Evolutionary conservation across 2,329 filamentous ascomycete species (phyloP).

Genomic region (Fusarium haematococcum): DNA sequence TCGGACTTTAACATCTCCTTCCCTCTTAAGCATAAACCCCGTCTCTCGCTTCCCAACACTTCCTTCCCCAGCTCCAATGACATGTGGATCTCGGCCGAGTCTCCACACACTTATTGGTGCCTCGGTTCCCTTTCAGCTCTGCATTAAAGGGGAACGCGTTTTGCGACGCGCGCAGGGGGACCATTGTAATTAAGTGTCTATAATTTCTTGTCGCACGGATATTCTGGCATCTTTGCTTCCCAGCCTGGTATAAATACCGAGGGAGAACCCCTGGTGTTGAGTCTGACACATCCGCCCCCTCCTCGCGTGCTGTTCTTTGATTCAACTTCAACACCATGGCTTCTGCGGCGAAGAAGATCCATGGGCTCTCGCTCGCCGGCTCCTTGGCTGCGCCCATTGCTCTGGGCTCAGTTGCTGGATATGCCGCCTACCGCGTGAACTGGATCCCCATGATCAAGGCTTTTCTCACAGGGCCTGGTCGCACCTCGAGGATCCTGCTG

Average conservation of each 20-base stretch:
- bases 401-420: constrained; percentile 59
- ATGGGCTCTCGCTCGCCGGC: constrained; percentile 48
- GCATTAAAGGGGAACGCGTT: constrained; percentile 13
- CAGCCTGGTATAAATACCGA: constrained; percentile 8
- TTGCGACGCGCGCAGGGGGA: constrained; percentile 9
- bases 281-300: background rate
- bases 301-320: constrained; percentile 3
- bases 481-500: constrained; percentile 64
- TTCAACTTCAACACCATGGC: constrained; percentile 43
- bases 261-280: background rate
- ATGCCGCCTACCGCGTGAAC: constrained; percentile 60
- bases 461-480: constrained; percentile 67
- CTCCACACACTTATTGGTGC: constrained; percentile 32
- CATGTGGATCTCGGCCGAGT: constrained; percentile 5
- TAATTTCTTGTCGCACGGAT: background rate
- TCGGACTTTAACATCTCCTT: background rate
- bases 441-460: constrained; percentile 52
- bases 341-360: constrained; percentile 49
- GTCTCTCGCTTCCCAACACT: constrained; percentile 15
- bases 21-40: background rate
- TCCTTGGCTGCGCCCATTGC: constrained; percentile 58
- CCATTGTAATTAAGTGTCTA: background rate
- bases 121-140: constrained; percentile 32
- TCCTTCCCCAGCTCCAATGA: constrained; percentile 6
- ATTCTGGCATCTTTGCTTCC: background rate